Evolutionary conservation across 2,329 filamentous ascomycete species (phyloP).

Genomic region (Colletotrichum brevisporum): DNA sequence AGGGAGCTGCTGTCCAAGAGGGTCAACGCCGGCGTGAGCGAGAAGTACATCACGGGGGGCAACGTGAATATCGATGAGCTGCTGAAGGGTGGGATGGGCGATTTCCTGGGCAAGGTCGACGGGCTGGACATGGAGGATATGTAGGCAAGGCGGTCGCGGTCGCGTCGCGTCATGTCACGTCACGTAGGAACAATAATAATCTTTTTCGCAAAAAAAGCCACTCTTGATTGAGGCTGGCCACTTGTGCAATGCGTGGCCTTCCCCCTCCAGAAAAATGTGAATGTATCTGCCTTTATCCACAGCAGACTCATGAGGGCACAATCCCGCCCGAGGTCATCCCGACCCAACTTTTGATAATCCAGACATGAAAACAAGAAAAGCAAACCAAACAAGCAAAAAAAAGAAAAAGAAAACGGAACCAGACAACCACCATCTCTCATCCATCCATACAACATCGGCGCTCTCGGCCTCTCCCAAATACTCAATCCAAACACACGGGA

Average conservation of each 20-base stretch:
- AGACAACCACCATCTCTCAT: no score
- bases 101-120: constrained; percentile 72
- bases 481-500: no score
- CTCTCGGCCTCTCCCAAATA: no score
- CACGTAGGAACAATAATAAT: constrained; percentile 1
- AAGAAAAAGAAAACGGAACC: no score
- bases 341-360: neutral
- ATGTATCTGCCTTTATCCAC: neutral
- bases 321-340: neutral
- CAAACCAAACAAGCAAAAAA: neutral
- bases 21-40: constrained; percentile 90
- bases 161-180: neutral
- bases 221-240: neutral
- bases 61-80: constrained; percentile 86
- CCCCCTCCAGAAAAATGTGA: neutral
- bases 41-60: constrained; percentile 86
- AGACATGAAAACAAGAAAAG: neutral
- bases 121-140: constrained; percentile 55
- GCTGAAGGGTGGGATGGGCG: constrained; percentile 72
- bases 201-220: neutral
- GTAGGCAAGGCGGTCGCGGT: constrained; percentile 37
- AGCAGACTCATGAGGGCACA: neutral
- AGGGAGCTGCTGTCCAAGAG: constrained; percentile 78
- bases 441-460: no score
- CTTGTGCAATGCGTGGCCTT: neutral